Percentiles rank a stretch among this genome's conserved stretches.
phyloP scores from a whole-genome alignment of 2,329 filamentous ascomycete genomes.

The Monilinia fructigena region DNA sequence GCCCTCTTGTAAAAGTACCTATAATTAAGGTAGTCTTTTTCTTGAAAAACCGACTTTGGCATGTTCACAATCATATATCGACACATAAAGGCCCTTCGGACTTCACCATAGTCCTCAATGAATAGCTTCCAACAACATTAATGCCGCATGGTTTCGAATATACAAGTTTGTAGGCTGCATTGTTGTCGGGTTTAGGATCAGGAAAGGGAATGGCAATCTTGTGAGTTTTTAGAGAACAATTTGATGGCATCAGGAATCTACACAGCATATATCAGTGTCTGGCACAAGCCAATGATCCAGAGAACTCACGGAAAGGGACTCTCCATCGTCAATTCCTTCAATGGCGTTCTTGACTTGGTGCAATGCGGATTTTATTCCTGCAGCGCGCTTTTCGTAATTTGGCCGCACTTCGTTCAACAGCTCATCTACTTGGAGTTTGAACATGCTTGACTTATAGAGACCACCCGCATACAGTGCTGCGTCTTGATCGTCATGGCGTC shows the following conservation, averaged over 20 bases:
- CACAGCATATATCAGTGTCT: constrained; percentile 21
- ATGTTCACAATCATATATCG: constrained; percentile 89
- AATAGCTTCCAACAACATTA: constrained; percentile 88
- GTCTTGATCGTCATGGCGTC: constrained; percentile 33
- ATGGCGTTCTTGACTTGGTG: constrained; percentile 56
- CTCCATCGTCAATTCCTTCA: constrained; percentile 53
- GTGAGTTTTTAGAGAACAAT: constrained; percentile 63
- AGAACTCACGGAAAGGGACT: constrained; percentile 45
- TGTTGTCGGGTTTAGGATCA: constrained; percentile 70
- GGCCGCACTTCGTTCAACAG: constrained; percentile 57
- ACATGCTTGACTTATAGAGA: constrained; percentile 63
- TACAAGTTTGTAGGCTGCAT: constrained; percentile 77
- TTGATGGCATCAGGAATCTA: constrained; percentile 68
- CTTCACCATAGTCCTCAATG: constrained; percentile 70
- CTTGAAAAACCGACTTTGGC: constrained; percentile 76
- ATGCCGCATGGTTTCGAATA: constrained; percentile 74
- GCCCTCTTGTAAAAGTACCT: constrained; percentile 93
- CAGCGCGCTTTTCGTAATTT: constrained; percentile 56
- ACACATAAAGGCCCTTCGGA: constrained; percentile 58
- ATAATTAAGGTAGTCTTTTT: constrained; percentile 91
- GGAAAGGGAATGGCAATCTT: constrained; percentile 80
- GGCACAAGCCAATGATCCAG: neutral
- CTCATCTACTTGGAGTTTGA: constrained; percentile 67
- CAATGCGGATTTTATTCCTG: constrained; percentile 52
- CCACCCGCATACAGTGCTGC: constrained; percentile 44